Conservation (phyloP, 2,329 filamentous ascomycete genomes). For the Aspergillus oerlinghausenensis region DNA sequence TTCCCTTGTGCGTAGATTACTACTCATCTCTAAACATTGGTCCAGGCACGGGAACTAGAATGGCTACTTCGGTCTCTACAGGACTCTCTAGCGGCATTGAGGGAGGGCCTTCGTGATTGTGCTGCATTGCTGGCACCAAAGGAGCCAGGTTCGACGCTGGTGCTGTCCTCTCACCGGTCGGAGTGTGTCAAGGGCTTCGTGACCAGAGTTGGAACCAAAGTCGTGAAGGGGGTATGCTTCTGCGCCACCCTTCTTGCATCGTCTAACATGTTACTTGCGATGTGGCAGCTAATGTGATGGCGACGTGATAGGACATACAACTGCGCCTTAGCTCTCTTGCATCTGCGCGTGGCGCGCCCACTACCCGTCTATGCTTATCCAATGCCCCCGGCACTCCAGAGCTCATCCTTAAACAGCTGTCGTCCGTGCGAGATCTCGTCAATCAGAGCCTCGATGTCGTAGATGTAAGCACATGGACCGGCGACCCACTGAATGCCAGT, state of each 20-base stretch:
- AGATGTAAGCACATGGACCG: constrained; percentile 68
- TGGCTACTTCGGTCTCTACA: constrained; percentile 61
- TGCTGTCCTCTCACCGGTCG: constrained; percentile 78
- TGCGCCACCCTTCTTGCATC: neutral
- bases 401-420: constrained; percentile 64
- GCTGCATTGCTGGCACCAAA: constrained; percentile 78
- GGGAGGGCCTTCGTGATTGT: constrained; percentile 79
- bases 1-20: neutral
- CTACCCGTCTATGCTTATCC: constrained; percentile 51
- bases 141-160: constrained; percentile 82
- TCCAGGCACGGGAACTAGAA: constrained; percentile 54
- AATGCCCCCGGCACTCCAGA: constrained; percentile 51
- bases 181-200: constrained; percentile 90
- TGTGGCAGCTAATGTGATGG: neutral
- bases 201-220: constrained; percentile 81
- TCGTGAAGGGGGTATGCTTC: constrained; percentile 76
- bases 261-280: neutral
- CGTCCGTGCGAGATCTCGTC: constrained; percentile 68
- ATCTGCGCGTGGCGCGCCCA: constrained; percentile 47
- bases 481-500: constrained; percentile 55
- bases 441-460: constrained; percentile 81
- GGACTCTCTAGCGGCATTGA: constrained; percentile 57
- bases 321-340: constrained; percentile 60
- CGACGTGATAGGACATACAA: constrained; percentile 59
- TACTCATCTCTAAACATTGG: constrained; percentile 1